These are phyloP conservation scores for Didymella pinodella DNA, from an alignment of 2,329 filamentous ascomycete genomes.

Conservation along the genomic window DNA sequence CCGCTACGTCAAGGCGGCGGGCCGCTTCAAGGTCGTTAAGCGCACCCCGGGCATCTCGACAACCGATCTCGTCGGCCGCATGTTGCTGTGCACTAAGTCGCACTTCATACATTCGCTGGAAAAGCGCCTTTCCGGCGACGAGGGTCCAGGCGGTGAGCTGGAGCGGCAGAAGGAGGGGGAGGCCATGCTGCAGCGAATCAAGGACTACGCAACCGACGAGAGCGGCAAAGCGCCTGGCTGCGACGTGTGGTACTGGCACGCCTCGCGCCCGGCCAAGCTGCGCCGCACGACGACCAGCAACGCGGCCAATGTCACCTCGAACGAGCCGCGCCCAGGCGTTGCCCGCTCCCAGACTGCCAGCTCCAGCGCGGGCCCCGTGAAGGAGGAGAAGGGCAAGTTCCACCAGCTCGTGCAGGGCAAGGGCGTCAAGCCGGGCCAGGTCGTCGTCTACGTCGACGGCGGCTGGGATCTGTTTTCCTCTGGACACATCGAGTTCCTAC, in stretches of 20 bases:
- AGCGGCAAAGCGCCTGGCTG: constrained; percentile 79
- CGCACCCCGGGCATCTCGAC: constrained; percentile 96
- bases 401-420: constrained; percentile 73
- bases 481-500: constrained; percentile 94
- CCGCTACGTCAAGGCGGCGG: constrained; percentile 93
- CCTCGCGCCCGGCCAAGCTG: constrained; percentile 55
- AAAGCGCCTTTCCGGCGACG: constrained; percentile 71
- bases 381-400: constrained; percentile 71
- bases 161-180: constrained; percentile 70
- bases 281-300: constrained; percentile 45
- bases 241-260: constrained; percentile 85
- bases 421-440: constrained; percentile 77
- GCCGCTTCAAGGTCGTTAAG: constrained; percentile 95
- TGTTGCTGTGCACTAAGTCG: constrained; percentile 93
- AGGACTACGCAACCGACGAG: constrained; percentile 86
- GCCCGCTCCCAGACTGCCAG: constrained; percentile 49
- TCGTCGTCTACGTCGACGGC: constrained; percentile 93
- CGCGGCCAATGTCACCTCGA: constrained; percentile 16
- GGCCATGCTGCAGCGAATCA: constrained; percentile 79
- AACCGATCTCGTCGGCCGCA: constrained; percentile 95
- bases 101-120: constrained; percentile 90
- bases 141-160: constrained; percentile 73
- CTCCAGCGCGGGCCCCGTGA: constrained; percentile 44
- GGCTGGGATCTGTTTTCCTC: constrained; percentile 97
- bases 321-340: constrained; percentile 33